Evolutionary conservation across 805 yeast species (phyloP), one percentile per base, ranked within the genome.

Genomic region (Pichia phayaonensis): DNA sequence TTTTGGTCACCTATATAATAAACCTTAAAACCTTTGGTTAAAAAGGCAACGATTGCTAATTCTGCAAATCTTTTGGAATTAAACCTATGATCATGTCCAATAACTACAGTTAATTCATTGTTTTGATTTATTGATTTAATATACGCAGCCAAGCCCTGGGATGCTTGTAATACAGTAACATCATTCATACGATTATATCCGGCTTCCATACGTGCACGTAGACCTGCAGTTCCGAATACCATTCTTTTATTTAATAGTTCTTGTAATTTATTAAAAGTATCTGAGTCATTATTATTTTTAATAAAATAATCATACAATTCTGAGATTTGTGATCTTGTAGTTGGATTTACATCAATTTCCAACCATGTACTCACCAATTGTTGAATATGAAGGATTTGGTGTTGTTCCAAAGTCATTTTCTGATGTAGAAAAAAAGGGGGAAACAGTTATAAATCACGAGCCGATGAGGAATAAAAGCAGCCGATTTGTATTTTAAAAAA

Each of bases 11-110:
- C 83, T 44, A 86, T 66, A 56, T 72, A 82, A 64, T 78, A 80
- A 1, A 92, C 96, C 46, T 71, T 76, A 58, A 86, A 80, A 0
- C 96, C 95, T 16, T 73, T 69, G 16, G 72, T 57, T 11, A 87
- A 59, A 48, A 95, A 94, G 2, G 82, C 89, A 44, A 84, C 74
- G 0, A 90, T 90, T 0, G 96, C 77, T 18, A 90, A 73, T 48
- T 79, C 77, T 2, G 97, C 97, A 71, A 86, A 92, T 50, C 82
- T 70, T 52, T 72, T 72, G 0, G 98, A 92, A 59, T 89, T 77
- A 67, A 77, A 83, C 38, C 99, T 73, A 65, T 94, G 98, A 63
- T 92, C 99, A 68, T 90, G 90, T 1, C 98, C 98, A 40, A 92
- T 70, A 0, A 90, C 96, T 18, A 87, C 73, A 1, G 76, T 68